Evolutionary conservation across 2,329 filamentous ascomycete species (phyloP).

Genomic region (Neonectria ditissima): DNA sequence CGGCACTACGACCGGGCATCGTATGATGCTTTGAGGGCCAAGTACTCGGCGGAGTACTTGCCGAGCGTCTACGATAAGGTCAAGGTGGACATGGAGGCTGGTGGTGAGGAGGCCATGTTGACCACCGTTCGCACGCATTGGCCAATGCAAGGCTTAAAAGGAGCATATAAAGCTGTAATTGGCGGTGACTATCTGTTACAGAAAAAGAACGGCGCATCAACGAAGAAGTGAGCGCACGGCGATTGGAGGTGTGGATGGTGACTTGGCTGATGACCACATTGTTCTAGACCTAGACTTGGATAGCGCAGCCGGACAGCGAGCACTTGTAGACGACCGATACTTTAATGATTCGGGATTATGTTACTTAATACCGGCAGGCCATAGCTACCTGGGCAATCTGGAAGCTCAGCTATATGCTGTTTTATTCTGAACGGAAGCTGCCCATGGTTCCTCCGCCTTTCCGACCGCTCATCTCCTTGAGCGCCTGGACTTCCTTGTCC

Average conservation of each 20-base stretch:
- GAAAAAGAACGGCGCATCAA: conserved; percentile 39
- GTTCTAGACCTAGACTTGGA: neutral
- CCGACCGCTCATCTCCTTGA: conserved; percentile 48
- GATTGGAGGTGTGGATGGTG: neutral
- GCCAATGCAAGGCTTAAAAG: conserved; percentile 60
- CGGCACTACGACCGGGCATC: conserved; percentile 68
- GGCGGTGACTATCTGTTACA: conserved; percentile 61
- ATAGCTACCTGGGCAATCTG: too few relatives aligned
- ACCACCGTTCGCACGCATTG: conserved; percentile 52
- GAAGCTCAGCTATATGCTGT: neutral
- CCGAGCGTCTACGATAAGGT: conserved; percentile 78
- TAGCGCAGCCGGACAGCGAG: neutral
- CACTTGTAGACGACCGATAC: neutral
- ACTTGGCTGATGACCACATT: neutral
- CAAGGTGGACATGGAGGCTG: conserved; percentile 58
- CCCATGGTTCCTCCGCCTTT: conserved; percentile 44
- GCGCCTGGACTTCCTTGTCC: conserved; percentile 40
- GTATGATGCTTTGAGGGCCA: conserved; percentile 68
- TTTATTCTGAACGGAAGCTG: conserved; percentile 47
- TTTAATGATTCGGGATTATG: neutral
- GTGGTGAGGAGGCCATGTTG: conserved; percentile 46
- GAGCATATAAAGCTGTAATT: conserved; percentile 58
- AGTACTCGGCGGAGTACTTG: conserved; percentile 69
- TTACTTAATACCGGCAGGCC: neutral
- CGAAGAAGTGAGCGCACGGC: conserved; percentile 7